Conservation (phyloP, 2,329 filamentous ascomycete species). For the Madurella mycetomatis region DNA sequence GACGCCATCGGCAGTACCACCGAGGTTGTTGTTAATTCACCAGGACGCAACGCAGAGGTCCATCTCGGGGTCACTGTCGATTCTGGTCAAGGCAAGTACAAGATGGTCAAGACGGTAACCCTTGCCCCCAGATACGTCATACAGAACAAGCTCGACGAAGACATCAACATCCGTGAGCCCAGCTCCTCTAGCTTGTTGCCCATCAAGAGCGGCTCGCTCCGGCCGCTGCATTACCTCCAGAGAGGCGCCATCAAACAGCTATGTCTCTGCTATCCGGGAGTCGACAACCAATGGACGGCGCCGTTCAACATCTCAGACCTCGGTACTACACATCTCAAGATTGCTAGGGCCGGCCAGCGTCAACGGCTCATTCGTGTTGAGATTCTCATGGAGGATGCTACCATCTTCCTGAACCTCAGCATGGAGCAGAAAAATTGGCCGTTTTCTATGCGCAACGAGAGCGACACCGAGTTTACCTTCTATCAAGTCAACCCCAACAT, state of each 20-base stretch:
- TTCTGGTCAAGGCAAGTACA: slow-evolving; percentile 95
- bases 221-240: slow-evolving; percentile 86
- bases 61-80: slow-evolving; percentile 85
- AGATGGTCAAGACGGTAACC: slow-evolving; percentile 92
- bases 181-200: slow-evolving; percentile 83
- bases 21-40: slow-evolving; percentile 77
- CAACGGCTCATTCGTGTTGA: slow-evolving; percentile 86
- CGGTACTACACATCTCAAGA: slow-evolving; percentile 87
- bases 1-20: slow-evolving; percentile 93
- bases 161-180: slow-evolving; percentile 84
- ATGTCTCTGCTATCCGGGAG: slow-evolving; percentile 85
- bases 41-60: slow-evolving; percentile 70
- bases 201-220: slow-evolving; percentile 70
- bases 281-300: slow-evolving; percentile 96
- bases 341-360: slow-evolving; percentile 83
- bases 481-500: slow-evolving; percentile 91
- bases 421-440: slow-evolving; percentile 95
- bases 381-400: slow-evolving; percentile 86
- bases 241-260: slow-evolving; percentile 81
- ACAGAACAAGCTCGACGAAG: slow-evolving; percentile 87
- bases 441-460: slow-evolving; percentile 98
- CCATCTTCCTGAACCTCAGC: slow-evolving; percentile 86
- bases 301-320: slow-evolving; percentile 97
- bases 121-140: slow-evolving; percentile 88
- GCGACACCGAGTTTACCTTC: slow-evolving; percentile 93